Base-by-base conservation (phyloP, 768 basidiomycete species). In the Pisolithus marmoratus region DNA sequence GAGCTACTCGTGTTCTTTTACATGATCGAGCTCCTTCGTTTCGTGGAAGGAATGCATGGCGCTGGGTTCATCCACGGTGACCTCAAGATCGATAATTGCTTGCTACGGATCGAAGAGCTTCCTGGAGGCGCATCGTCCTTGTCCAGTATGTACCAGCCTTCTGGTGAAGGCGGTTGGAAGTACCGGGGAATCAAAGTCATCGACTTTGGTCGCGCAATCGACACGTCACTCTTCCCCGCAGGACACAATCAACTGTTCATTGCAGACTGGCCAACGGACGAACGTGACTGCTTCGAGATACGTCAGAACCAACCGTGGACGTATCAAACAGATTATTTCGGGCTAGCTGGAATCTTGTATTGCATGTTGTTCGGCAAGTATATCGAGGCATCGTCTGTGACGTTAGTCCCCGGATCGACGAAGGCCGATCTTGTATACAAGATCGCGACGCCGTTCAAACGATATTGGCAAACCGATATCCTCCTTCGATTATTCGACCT, bases 341-440 rank as follows among this genome's bases (percentile, higher is more conserved):
- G 96, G n/a, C 80, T 98, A 19, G 93, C 91, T 0, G 86, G 93
- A 42, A 87, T 98, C 61, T 80, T 94, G 34, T 96, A 91, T 70
- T 96, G 92, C 74, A 85, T 98, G 83, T 80, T 99, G 27, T 97
- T 93, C 63, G 94, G 94, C 23, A 95, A 92, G 70, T 95, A 97
- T 72, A 90, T 99, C 67, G 85, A 93, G 63, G 81, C 81, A 12
- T 77, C 78, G 53, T 75, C 84, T 8, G 72, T 86, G 43, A 69
- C 64, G 27, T 61, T 66, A 2, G 63, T 71, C 15, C 57, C 64
- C 3, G 65, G 60, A 14, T 65, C 69, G 4, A 68, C 67, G 9
- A 67, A 66, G 42, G 62, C 64, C 38, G 57, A 54, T 4, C 59
- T 59, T 2, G 70, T 77, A 52, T 80, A 84, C 72, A 86, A 80